phyloP scores from a whole-genome alignment of 805 yeast genomes.

The Yueomyces sinensis region DNA sequence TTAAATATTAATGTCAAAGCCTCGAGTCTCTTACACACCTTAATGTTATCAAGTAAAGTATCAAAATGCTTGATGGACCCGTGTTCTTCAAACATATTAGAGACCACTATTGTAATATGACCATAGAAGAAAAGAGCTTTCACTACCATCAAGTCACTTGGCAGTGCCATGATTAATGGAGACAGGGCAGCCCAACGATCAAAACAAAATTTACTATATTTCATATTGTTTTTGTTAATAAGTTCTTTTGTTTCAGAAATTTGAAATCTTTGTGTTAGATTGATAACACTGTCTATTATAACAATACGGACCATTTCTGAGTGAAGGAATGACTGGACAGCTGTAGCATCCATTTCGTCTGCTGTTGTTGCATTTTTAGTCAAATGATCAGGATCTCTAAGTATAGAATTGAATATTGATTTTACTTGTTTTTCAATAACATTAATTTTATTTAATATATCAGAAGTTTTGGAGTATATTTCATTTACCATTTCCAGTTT shows the following conservation, averaged over 20 bases:
- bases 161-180: not conserved
- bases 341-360: not conserved
- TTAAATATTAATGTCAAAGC: not conserved
- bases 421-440: constrained; percentile 13
- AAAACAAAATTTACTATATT: not conserved
- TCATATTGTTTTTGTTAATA: not conserved
- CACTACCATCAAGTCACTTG: not conserved
- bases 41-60: not conserved
- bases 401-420: constrained; percentile 9
- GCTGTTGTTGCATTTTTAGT: not conserved
- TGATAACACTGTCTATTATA: not conserved
- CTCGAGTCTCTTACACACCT: not conserved
- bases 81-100: not conserved
- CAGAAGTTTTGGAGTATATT: constrained; percentile 7
- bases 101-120: not conserved
- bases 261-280: not conserved
- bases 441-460: constrained; percentile 6
- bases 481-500: constrained; percentile 9
- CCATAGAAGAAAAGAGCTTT: not conserved
- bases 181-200: not conserved
- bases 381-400: not conserved
- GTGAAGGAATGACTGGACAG: not conserved
- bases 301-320: not conserved
- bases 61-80: not conserved
- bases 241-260: not conserved